Percentiles rank a stretch among this genome's conserved stretches.
Conservation (phyloP, 2,329 filamentous ascomycete genomes). For the Colletotrichum euphorbiae region DNA sequence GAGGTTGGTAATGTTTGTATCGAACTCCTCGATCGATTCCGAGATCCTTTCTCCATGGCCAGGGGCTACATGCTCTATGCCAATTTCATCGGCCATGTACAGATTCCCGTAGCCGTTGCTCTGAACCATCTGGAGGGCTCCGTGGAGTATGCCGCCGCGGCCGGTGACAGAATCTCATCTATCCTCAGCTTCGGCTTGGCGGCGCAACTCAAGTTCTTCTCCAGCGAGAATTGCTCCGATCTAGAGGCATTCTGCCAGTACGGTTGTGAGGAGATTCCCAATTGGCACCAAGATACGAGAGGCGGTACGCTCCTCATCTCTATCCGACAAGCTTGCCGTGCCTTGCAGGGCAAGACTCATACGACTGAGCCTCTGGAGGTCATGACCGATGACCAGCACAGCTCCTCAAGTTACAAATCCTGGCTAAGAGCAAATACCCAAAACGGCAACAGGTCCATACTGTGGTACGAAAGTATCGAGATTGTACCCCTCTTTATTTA, state of each 20-base stretch:
- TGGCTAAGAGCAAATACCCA: conserved; percentile 65
- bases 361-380: conserved; percentile 63
- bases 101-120: conserved; percentile 69
- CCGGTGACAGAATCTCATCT: conserved; percentile 78
- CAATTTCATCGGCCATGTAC: conserved; percentile 77
- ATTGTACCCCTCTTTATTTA: conserved; percentile 72
- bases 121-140: conserved; percentile 72
- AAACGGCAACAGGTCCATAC: conserved; percentile 72
- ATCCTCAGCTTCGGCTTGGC: conserved; percentile 78
- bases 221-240: conserved; percentile 75
- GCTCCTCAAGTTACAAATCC: conserved; percentile 66
- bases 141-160: conserved; percentile 72
- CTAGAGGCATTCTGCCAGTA: conserved; percentile 78
- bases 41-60: conserved; percentile 74
- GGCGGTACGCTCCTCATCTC: conserved; percentile 77
- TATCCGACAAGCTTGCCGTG: conserved; percentile 73
- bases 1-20: conserved; percentile 73
- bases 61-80: conserved; percentile 77
- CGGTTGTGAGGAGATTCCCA: conserved; percentile 78
- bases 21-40: conserved; percentile 71
- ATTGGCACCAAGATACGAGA: conserved; percentile 77
- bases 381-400: conserved; percentile 76
- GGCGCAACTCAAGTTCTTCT: conserved; percentile 75
- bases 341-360: conserved; percentile 80
- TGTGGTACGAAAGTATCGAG: conserved; percentile 77